Evolutionary conservation across 768 basidiomycete species (phyloP), one percentile per base, ranked within the genome.

Genomic region (Chalciporus pseudorubinellus): DNA sequence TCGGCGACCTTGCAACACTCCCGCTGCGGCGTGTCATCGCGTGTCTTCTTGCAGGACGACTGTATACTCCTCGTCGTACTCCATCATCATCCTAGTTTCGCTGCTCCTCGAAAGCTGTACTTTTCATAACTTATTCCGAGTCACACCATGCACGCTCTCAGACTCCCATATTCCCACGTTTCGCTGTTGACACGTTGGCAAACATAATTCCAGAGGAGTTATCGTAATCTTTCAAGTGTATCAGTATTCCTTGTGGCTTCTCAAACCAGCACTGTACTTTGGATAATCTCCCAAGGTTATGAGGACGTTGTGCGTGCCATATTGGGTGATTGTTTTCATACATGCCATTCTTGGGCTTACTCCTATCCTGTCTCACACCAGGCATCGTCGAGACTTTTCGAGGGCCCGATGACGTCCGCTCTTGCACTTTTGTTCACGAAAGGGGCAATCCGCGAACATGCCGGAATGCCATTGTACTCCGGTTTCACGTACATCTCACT

Each of bases 241-340:
- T 57, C 52, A 44, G 43, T 55, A n/a, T n/a, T n/a, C n/a, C 49
- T 44, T 46, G 48, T 31, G 34, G 39, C n/a, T n/a, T n/a, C 40
- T 36, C 29, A 24, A 28, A 40, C 26, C 2, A 20, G 26, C 19
- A 31, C 22, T 45, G 18, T 46, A 26, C 29, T 19, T n/a, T n/a
- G n/a, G 39, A 34, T 36, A 43, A 42, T 8, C 13, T 42, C 43
- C 24, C 12, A 39, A 6, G 26, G 19, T 44, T 22, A 21, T 22
- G 39, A 46, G 42, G 39, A 24, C 46, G 58, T 64, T 57, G 54
- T 52, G 45, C 49, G 46, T 64, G 29, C 67, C 57, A 58, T 59
- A 65, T 65, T 20, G 58, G 64, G 67, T 52, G 56, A 58, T 59
- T 69, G 13, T 55, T 45, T 68, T 70, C 48, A 63, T 53, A n/a